A percentile compares a stretch with the other conserved stretches of the same genome.
Evolutionary conservation across 805 yeast species (phyloP).

Genomic region (Metschnikowia amazonensis): DNA sequence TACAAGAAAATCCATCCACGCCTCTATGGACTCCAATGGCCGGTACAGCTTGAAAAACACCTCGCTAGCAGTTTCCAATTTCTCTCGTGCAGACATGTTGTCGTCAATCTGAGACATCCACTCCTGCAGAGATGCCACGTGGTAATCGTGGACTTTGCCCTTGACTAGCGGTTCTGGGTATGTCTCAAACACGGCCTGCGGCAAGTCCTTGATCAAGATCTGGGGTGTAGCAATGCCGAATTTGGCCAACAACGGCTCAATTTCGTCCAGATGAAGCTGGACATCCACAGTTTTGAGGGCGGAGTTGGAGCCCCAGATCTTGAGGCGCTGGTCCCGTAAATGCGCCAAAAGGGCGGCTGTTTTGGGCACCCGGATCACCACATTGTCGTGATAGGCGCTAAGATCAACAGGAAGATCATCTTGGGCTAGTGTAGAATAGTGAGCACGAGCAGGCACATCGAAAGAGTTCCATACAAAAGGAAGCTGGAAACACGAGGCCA

Average conservation of each 20-base stretch:
- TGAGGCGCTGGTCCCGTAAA: constrained; percentile 17
- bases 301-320: constrained; percentile 48
- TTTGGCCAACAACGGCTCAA: constrained; percentile 14
- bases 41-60: constrained; percentile 69
- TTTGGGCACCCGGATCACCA: constrained; percentile 44
- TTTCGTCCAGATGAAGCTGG: constrained; percentile 20
- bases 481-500: constrained; percentile 11
- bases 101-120: neutral
- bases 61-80: constrained; percentile 31
- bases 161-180: constrained; percentile 34
- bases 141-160: constrained; percentile 4
- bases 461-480: constrained; percentile 10
- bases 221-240: constrained; percentile 25
- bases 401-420: constrained; percentile 40
- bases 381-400: constrained; percentile 37
- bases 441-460: constrained; percentile 17
- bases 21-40: constrained; percentile 60
- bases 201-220: constrained; percentile 53
- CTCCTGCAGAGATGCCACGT: constrained; percentile 2
- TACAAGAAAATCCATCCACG: constrained; percentile 64
- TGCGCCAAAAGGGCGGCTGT: constrained; percentile 16
- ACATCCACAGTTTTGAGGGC: constrained; percentile 47
- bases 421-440: constrained; percentile 27
- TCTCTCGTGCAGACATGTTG: constrained; percentile 7
- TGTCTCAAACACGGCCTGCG: constrained; percentile 54